Evolutionary conservation across 768 basidiomycete species (phyloP).

Genomic region (Pleurotus citrinopileatus): DNA sequence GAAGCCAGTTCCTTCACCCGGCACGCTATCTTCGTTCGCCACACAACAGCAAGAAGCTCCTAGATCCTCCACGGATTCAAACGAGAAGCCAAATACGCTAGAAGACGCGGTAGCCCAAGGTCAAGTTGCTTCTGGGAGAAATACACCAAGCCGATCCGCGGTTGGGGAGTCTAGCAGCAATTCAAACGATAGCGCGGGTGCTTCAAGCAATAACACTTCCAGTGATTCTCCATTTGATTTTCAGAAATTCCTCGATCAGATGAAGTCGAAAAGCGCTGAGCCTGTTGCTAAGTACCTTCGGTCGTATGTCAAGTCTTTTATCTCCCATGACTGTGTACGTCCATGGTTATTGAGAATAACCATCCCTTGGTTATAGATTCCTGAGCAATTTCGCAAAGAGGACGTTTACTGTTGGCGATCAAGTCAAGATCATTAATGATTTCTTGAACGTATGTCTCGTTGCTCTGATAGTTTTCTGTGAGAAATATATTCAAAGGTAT

Average conservation of each 20-base stretch:
- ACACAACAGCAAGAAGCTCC: constrained; percentile 39
- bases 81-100: constrained; percentile 11
- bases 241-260: constrained; percentile 92
- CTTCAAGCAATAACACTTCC: constrained; percentile 20
- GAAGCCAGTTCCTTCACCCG: constrained; percentile 52
- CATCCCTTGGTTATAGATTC: constrained; percentile 53
- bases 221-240: constrained; percentile 74
- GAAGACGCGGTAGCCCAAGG: constrained; percentile 19
- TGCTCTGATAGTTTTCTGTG: not conserved
- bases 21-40: constrained; percentile 53
- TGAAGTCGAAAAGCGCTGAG: constrained; percentile 85
- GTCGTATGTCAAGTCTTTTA: constrained; percentile 59
- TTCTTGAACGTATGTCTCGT: constrained; percentile 69
- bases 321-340: not conserved
- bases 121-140: constrained; percentile 12
- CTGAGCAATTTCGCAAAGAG: constrained; percentile 90
- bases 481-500: constrained; percentile 13
- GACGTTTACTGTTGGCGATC: constrained; percentile 89
- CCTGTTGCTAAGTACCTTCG: constrained; percentile 93
- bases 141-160: constrained; percentile 14
- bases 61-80: constrained; percentile 4
- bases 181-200: constrained; percentile 17
- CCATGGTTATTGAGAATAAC: not conserved
- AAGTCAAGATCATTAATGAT: constrained; percentile 93
- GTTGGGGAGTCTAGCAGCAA: constrained; percentile 3